Percentiles rank a stretch among this genome's conserved stretches.
Conservation (phyloP, 208 protist species). For the Crithidia brevicula region DNA sequence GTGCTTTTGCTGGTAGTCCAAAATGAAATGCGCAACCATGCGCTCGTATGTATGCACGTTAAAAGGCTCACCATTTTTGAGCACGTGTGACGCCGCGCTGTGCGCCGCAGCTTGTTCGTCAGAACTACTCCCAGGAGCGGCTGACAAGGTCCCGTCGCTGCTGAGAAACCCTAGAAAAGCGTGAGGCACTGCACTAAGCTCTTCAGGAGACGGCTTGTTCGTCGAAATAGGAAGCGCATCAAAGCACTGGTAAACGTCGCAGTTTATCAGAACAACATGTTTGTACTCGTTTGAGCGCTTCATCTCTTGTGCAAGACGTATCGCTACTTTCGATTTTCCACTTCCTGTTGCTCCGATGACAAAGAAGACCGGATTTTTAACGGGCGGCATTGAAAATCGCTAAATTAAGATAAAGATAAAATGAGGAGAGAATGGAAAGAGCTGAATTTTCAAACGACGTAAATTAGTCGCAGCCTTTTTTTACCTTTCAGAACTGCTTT, state of each 20-base stretch:
- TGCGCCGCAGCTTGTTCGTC: constrained; percentile 1
- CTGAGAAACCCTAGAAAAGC: constrained; percentile 77
- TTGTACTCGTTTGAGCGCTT: constrained; percentile 35
- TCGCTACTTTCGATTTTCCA: constrained; percentile 81
- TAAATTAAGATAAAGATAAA: background rate
- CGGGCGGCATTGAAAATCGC: constrained; percentile 10
- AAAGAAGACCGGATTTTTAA: constrained; percentile 64
- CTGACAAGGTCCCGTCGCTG: constrained; percentile 31
- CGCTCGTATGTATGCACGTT: constrained; percentile 63
- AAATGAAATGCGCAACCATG: constrained; percentile 55
- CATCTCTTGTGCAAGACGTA: constrained; percentile 71
- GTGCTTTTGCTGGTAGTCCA: constrained; percentile 45
- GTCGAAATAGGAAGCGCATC: constrained; percentile 82
- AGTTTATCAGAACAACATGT: constrained; percentile 84
- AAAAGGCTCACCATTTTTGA: constrained; percentile 21
- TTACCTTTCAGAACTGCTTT: too few species aligned
- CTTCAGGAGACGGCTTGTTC: constrained; percentile 76
- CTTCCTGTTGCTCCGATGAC: constrained; percentile 87
- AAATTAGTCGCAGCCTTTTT: too few species aligned
- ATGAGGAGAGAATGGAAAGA: background rate
- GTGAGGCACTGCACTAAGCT: constrained; percentile 72
- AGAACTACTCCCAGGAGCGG: constrained; percentile 15
- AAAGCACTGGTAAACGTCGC: constrained; percentile 93
- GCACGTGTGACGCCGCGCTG: background rate
- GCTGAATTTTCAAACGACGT: background rate